phyloP scores from a whole-genome alignment of 805 yeast species.

The Pichia nanzhaoensis region DNA sequence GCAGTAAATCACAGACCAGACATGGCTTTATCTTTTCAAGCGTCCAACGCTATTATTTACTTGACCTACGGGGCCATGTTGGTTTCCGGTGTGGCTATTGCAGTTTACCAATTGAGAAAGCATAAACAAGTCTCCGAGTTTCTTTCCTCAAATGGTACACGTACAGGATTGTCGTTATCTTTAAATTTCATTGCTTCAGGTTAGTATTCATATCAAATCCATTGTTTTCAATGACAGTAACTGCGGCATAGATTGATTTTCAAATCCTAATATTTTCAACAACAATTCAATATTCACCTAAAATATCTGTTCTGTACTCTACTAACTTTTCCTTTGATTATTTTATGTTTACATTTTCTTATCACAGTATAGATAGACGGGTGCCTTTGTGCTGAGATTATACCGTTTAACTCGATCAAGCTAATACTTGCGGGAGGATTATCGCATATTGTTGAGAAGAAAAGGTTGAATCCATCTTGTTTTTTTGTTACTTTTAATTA shows the following conservation, averaged over 20 bases:
- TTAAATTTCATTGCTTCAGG: constrained; percentile 89
- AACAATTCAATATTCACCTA: constrained; percentile 1
- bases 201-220: constrained; percentile 36
- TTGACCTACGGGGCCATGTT: constrained; percentile 51
- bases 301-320: not conserved
- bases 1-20: not conserved
- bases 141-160: constrained; percentile 74
- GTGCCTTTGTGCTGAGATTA: constrained; percentile 59
- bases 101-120: constrained; percentile 45
- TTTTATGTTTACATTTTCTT: not conserved
- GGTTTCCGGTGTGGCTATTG: constrained; percentile 49
- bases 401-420: constrained; percentile 82
- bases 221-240: not conserved
- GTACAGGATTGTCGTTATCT: constrained; percentile 72
- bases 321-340: not conserved
- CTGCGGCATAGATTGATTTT: not conserved
- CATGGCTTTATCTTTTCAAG: constrained; percentile 35
- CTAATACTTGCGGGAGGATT: constrained; percentile 77
- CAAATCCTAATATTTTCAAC: constrained; percentile 4
- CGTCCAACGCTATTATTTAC: constrained; percentile 58
- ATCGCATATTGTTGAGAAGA: constrained; percentile 32
- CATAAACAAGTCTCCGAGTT: constrained; percentile 40
- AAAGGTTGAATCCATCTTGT: constrained; percentile 10
- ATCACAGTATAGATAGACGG: constrained; percentile 37
- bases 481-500: not conserved